These are phyloP conservation scores for Epichloe brachyelytri DNA, from an alignment of 2,329 filamentous ascomycete species.

Conservation along the genomic window DNA sequence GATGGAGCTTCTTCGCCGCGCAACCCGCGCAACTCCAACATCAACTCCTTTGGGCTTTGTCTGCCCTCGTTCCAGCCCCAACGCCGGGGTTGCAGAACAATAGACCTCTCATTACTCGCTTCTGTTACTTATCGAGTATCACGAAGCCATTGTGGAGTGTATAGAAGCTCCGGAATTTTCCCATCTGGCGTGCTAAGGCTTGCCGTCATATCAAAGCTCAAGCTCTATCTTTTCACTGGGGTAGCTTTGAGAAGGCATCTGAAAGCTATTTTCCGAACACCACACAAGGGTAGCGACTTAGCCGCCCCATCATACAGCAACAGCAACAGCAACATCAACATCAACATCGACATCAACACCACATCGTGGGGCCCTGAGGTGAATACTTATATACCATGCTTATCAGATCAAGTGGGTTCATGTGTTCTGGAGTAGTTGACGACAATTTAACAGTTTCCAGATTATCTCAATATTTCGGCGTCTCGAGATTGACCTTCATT, in stretches of 20 bases:
- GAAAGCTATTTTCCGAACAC: neutral
- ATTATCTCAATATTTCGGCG: neutral
- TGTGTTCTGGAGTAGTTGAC: neutral
- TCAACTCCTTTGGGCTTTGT: neutral
- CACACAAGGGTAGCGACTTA: too few relatives aligned
- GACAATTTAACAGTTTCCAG: neutral
- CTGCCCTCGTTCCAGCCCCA: constrained; percentile 25
- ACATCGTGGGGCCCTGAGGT: neutral
- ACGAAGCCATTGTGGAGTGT: constrained; percentile 12
- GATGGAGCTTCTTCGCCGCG: neutral
- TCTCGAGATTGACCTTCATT: neutral
- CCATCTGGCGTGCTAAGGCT: neutral
- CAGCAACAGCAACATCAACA: neutral
- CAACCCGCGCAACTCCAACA: neutral
- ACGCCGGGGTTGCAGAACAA: constrained; percentile 33
- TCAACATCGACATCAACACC: neutral
- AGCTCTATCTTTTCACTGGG: neutral
- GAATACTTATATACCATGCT: neutral
- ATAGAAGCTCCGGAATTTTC: constrained; percentile 5
- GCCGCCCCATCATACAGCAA: neutral
- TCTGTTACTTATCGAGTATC: constrained; percentile 12
- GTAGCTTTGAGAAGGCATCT: neutral
- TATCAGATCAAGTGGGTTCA: neutral
- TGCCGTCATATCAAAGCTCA: neutral
- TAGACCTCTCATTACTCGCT: constrained; percentile 20